Percentiles rank a stretch among this genome's conserved stretches.
Evolutionary conservation across 768 basidiomycete genomes (phyloP).

Genomic region (Pisolithus tinctorius): DNA sequence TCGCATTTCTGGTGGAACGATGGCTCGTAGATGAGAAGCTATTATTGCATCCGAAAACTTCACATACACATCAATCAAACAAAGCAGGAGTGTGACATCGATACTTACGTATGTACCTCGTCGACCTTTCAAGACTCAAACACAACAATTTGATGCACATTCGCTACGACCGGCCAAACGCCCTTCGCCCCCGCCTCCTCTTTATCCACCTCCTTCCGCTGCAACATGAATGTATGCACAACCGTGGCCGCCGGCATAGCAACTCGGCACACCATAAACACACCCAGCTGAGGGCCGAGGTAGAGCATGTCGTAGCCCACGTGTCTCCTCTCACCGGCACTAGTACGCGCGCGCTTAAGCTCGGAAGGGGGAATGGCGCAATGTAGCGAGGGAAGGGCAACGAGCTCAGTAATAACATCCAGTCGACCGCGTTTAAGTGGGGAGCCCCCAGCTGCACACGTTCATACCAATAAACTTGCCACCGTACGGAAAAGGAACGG

Average conservation of each 20-base stretch:
- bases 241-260: constrained; percentile 12
- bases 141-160: constrained; percentile 26
- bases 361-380: constrained; percentile 1
- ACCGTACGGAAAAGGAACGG: not conserved
- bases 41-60: no score
- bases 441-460: constrained; percentile 6
- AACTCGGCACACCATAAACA: constrained; percentile 22
- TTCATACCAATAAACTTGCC: not conserved
- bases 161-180: constrained; percentile 25
- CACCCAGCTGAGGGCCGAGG: constrained; percentile 21
- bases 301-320: constrained; percentile 26
- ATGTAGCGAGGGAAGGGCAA: constrained; percentile 22
- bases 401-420: constrained; percentile 20
- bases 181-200: constrained; percentile 24
- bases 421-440: constrained; percentile 18
- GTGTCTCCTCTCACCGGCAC: not conserved
- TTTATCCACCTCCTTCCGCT: constrained; percentile 20
- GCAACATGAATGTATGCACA: constrained; percentile 25
- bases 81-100: not conserved
- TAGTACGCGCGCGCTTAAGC: not conserved
- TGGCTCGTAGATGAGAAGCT: no score
- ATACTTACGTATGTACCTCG: not conserved
- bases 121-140: constrained; percentile 10
- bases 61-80: not conserved
- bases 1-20: not conserved